phyloP scores from a whole-genome alignment of 2,329 filamentous ascomycete genomes.

The Cucurbitaria berberidis region DNA sequence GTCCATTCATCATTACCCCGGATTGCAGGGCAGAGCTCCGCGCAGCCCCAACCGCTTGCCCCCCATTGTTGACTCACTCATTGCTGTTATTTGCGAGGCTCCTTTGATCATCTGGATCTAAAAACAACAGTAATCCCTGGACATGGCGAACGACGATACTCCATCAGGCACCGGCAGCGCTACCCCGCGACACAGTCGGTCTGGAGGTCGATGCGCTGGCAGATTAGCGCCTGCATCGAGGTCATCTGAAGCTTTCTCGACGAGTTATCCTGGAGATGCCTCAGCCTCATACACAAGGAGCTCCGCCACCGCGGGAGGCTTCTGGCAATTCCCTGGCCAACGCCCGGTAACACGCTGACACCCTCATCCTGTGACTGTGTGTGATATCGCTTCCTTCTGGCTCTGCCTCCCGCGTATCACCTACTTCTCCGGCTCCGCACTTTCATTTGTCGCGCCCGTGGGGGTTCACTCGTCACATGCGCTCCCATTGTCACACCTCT shows the following conservation, averaged over 20 bases:
- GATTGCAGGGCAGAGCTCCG: slow-evolving; percentile 26
- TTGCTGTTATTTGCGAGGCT: slow-evolving; percentile 14
- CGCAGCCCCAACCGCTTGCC: slow-evolving; percentile 7
- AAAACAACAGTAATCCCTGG: slow-evolving; percentile 36
- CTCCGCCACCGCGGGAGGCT: slow-evolving; percentile 42
- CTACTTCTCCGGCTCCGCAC: slow-evolving; percentile 28
- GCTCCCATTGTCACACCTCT: slow-evolving; percentile 15
- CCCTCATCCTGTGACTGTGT: slow-evolving; percentile 35
- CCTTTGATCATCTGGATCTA: slow-evolving; percentile 36
- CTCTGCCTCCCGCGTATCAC: slow-evolving; percentile 17
- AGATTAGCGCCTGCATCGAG: slow-evolving; percentile 43
- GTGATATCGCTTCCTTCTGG: slow-evolving; percentile 28
- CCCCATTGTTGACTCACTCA: neutral
- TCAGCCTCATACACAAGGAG: slow-evolving; percentile 45
- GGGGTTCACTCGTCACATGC: slow-evolving; percentile 22
- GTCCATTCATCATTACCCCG: slow-evolving; percentile 20
- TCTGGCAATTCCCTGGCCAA: slow-evolving; percentile 47
- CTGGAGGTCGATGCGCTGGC: slow-evolving; percentile 48
- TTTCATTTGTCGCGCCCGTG: slow-evolving; percentile 39
- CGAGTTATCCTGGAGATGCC: slow-evolving; percentile 35
- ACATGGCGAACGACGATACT: slow-evolving; percentile 27
- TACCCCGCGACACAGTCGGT: slow-evolving; percentile 42
- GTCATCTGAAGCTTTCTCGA: slow-evolving; percentile 45
- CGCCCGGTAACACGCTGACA: slow-evolving; percentile 47
- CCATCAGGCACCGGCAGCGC: slow-evolving; percentile 45